Evolutionary conservation across 495 filamentous ascomycete species (phyloP).

Genomic region (Hypoxylon trugodes): DNA sequence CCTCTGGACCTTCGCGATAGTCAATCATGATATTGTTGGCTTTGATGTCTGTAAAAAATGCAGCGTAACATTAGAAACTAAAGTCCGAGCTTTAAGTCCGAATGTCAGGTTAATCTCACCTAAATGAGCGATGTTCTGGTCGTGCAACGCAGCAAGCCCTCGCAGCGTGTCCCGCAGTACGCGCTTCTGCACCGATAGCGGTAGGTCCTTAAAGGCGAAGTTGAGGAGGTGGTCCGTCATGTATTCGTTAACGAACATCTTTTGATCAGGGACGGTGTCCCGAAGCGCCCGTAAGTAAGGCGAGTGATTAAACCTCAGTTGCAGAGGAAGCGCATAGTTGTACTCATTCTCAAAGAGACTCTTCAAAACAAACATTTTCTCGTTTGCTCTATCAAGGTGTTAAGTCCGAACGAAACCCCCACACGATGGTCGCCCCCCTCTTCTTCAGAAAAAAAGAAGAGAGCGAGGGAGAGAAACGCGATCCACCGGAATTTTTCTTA

Average conservation of each 20-base stretch:
- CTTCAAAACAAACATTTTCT: constrained; percentile 54
- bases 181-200: constrained; percentile 49
- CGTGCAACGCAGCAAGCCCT: constrained; percentile 56
- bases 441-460: constrained; percentile 2
- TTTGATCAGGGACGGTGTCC: constrained; percentile 56
- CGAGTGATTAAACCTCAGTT: constrained; percentile 48
- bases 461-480: constrained; percentile 4
- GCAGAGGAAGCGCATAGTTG: constrained; percentile 51
- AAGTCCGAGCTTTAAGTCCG: constrained; percentile 23
- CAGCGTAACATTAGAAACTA: constrained; percentile 1
- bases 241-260: constrained; percentile 60
- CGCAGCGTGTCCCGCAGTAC: constrained; percentile 55
- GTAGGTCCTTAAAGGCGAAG: constrained; percentile 52
- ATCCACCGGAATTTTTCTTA: constrained; percentile 21
- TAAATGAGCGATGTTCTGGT: constrained; percentile 58
- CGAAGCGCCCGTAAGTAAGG: constrained; percentile 49
- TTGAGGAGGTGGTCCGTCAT: constrained; percentile 54
- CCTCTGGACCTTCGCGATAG: constrained; percentile 42
- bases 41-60: constrained; percentile 43
- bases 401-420: constrained; percentile 19
- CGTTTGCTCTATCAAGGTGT: constrained; percentile 42
- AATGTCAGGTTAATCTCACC: constrained; percentile 39
- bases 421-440: constrained; percentile 2
- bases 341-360: constrained; percentile 51
- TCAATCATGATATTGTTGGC: constrained; percentile 51